Evolutionary conservation across 2,329 filamentous ascomycete genomes (phyloP).

Genomic region (Alternaria triticimaculans): DNA sequence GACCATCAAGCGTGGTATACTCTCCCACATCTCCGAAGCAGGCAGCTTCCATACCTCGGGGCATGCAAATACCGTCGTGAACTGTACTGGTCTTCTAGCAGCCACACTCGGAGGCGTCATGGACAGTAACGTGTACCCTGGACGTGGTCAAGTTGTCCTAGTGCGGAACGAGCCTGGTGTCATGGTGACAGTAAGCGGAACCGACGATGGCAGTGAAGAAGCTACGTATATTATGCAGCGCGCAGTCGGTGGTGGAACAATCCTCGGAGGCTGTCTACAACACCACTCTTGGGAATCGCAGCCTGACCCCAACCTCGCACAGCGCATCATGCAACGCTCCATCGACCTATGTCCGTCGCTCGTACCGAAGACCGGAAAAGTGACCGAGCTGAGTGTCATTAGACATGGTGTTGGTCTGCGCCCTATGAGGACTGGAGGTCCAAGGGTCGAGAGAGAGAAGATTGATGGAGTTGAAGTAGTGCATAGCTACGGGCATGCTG

Average conservation of each 20-base stretch:
- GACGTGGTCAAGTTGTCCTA: slow-evolving; percentile 81
- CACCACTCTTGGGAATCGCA: slow-evolving; percentile 79
- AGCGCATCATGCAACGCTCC: slow-evolving; percentile 82
- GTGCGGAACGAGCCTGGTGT: slow-evolving; percentile 77
- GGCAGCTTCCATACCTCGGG: slow-evolving; percentile 63
- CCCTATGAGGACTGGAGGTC: slow-evolving; percentile 75
- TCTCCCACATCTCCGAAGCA: slow-evolving; percentile 76
- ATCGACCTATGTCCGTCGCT: slow-evolving; percentile 70
- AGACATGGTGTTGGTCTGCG: slow-evolving; percentile 83
- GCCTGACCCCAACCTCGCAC: slow-evolving; percentile 79
- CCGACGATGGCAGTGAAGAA: slow-evolving; percentile 76
- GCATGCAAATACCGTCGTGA: slow-evolving; percentile 74
- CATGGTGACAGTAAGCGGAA: slow-evolving; percentile 75
- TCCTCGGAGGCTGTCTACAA: slow-evolving; percentile 86
- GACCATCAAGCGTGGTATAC: slow-evolving; percentile 55
- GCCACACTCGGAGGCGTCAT: slow-evolving; percentile 79
- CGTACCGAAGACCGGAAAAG: slow-evolving; percentile 66
- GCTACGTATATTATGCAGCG: slow-evolving; percentile 82
- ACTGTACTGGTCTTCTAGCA: slow-evolving; percentile 82
- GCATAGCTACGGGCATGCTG: slow-evolving; percentile 81
- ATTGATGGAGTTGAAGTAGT: slow-evolving; percentile 71
- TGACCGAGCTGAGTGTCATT: slow-evolving; percentile 73
- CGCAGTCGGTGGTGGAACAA: slow-evolving; percentile 75
- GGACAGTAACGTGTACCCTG: slow-evolving; percentile 75
- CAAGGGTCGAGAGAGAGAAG: slow-evolving; percentile 75